Base-by-base conservation (phyloP, 768 basidiomycete species). In the Mrakia frigida region DNA sequence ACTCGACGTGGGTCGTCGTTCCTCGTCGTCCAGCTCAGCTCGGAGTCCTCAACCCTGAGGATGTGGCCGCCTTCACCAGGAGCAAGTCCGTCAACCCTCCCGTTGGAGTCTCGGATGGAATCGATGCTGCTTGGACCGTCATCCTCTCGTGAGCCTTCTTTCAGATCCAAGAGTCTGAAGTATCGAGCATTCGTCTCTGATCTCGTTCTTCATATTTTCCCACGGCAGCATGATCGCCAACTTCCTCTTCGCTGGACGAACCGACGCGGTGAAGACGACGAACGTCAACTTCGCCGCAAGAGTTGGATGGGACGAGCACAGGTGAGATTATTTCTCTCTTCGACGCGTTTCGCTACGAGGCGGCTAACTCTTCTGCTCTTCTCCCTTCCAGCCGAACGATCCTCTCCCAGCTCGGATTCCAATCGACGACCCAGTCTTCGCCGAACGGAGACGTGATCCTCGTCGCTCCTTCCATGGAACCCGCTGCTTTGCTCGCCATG, bases 161-260 rank as follows among this genome's bases (percentile, higher is more conserved):
- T 6, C 21, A 14, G 23, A 10, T 10, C 61, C 46, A 50, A 14
- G 28, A 3, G 3, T 10, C 2, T 7, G 25, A 23, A 21, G 35
- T 39, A 1, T 25, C 25, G 21, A 0, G 6, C 11, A 6, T 14
- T 50, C 25, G 50, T 25, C 28, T n/a, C 18, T 70, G 35, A n/a
- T 3, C 41, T 33, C 21, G 3, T 61, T 43, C 21, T 56, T 7
- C 37, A 18, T 37, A 3, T 33, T 35, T 60, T n/a, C 25, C 33
- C 43, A 9, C 21, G 60, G 33, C 70, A 76, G 75, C 53, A 72
- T 76, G 60, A 67, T 76, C 41, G 28, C 60, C 56, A 76, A 76
- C 60, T 56, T 69, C 4, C 33, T 76, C 33, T 76, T 76, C 75
- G 4, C 21, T 2, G 56, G 59, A 9, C 43, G 65, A 23, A 69